Base-by-base conservation (phyloP, 2,329 filamentous ascomycete genomes). In the Colletotrichum sojae region DNA sequence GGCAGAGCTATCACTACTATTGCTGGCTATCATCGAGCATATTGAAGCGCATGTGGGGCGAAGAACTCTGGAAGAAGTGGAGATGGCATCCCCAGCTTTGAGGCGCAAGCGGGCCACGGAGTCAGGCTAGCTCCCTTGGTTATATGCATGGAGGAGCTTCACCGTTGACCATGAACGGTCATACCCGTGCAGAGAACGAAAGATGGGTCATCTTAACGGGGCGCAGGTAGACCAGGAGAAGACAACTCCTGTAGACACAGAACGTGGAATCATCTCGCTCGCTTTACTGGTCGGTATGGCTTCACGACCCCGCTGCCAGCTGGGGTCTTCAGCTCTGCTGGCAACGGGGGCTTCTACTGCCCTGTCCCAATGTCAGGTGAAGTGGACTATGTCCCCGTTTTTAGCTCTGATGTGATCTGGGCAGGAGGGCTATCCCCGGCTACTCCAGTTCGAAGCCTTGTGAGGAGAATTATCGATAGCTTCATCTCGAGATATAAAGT, bases 361-460 rank as follows among this genome's bases (percentile, higher is more conserved):
- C 46, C 39, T 22, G 13, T 20, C 25, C 16, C 36, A 15, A 9
- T n/a, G 25, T 16, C 27, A 39, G 40, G 10, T 22, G 52, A 27
- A 53, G 53, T 67, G 60, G 64, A 52, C 46, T 63, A 16, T 48
- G 25, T 51, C 20, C 5, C 39, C 27, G 13, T 40, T 57, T 39
- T 67, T 46, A 27, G 59, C 22, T 27, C 20, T 39, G 8, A 22
- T 27, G 6, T 18, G 20, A 40, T 53, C 20, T 10, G 3, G 39
- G 6, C 27, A n/a, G 22, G 9, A 6, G 12, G 31, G 9, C 31
- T 25, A 16, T 52, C 52, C 46, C 27, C 18, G 4, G 43, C 12
- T 8, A 12, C 27, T 4, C 27, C 20, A 22, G 9, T 27, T 25
- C 3, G 22, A 15, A 3, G n/a, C 9, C 18, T 9, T 15, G 12